Percentiles rank a stretch among this genome's conserved stretches.
Evolutionary conservation across 2,329 filamentous ascomycete species (phyloP).

Genomic region (Fusarium hainanense): DNA sequence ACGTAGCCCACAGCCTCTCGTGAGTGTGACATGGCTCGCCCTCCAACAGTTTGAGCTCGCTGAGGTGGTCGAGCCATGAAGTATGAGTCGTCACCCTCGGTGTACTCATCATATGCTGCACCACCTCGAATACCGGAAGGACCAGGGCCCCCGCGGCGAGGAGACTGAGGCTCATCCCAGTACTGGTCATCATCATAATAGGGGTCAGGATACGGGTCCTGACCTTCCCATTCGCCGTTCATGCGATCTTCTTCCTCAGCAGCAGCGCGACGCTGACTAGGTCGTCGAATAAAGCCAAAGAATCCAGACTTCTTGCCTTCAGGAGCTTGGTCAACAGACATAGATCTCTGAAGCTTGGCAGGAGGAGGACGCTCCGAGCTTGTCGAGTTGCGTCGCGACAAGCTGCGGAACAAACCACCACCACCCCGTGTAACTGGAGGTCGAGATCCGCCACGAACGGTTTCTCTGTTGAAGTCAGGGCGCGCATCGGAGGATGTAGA

Average conservation of each 20-base stretch:
- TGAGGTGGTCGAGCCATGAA: constrained; percentile 59
- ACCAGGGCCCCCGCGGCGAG: constrained; percentile 37
- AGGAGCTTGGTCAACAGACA: constrained; percentile 67
- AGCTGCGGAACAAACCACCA: constrained; percentile 59
- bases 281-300: constrained; percentile 57
- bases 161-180: constrained; percentile 37
- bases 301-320: constrained; percentile 58
- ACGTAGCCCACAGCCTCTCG: constrained; percentile 41
- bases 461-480: constrained; percentile 53
- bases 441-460: constrained; percentile 57
- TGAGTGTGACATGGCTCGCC: constrained; percentile 46
- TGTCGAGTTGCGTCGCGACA: constrained; percentile 52
- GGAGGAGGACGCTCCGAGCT: constrained; percentile 50
- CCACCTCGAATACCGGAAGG: constrained; percentile 55
- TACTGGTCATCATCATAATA: constrained; percentile 47
- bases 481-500: constrained; percentile 51
- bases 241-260: constrained; percentile 63
- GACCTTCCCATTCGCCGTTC: constrained; percentile 64
- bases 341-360: constrained; percentile 63
- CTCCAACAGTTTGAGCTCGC: constrained; percentile 47
- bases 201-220: constrained; percentile 47
- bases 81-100: constrained; percentile 66
- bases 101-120: constrained; percentile 60
- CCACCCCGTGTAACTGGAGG: constrained; percentile 61
- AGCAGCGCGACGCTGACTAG: constrained; percentile 52